Evolutionary conservation across 2,329 filamentous ascomycete species (phyloP).

Genomic region (Monilinia fructicola): DNA sequence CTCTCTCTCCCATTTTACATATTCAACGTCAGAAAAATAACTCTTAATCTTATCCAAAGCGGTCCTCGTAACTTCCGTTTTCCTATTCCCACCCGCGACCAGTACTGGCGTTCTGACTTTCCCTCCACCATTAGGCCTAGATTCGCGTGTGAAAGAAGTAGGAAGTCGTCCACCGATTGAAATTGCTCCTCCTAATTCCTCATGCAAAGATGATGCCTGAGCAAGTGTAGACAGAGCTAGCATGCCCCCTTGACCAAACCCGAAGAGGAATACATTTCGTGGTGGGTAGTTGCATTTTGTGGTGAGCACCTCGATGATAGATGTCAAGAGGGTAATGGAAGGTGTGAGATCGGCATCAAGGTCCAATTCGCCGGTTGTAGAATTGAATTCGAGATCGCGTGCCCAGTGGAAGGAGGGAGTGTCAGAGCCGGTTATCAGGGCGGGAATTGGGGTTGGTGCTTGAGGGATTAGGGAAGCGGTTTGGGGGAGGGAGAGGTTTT

Average conservation of each 20-base stretch:
- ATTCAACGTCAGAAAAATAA: slow-evolving; percentile 65
- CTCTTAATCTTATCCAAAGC: slow-evolving; percentile 63
- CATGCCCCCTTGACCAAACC: slow-evolving; percentile 59
- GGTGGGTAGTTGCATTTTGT: slow-evolving; percentile 50
- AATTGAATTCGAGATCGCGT: slow-evolving; percentile 58
- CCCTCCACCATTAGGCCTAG: slow-evolving; percentile 45
- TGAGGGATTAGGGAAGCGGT: slow-evolving; percentile 62
- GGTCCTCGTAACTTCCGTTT: slow-evolving; percentile 59
- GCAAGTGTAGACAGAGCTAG: slow-evolving; percentile 47
- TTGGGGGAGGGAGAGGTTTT: slow-evolving; percentile 61
- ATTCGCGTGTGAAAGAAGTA: not conserved
- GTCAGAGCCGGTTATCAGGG: slow-evolving; percentile 43
- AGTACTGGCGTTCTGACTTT: slow-evolving; percentile 66
- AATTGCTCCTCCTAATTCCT: slow-evolving; percentile 57
- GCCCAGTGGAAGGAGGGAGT: slow-evolving; percentile 55
- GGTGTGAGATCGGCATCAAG: slow-evolving; percentile 53
- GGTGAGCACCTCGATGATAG: slow-evolving; percentile 48
- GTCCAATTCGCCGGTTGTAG: slow-evolving; percentile 52
- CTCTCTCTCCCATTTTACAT: slow-evolving; percentile 66
- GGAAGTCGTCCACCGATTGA: slow-evolving; percentile 63
- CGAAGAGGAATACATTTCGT: slow-evolving; percentile 54
- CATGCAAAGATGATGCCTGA: not conserved
- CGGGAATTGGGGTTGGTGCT: slow-evolving; percentile 59
- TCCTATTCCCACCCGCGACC: slow-evolving; percentile 55
- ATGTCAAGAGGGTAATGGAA: slow-evolving; percentile 44